These are phyloP conservation scores for Coriolopsis trogii DNA, from an alignment of 1,284 basidiomycete species.

Conservation along the genomic window DNA sequence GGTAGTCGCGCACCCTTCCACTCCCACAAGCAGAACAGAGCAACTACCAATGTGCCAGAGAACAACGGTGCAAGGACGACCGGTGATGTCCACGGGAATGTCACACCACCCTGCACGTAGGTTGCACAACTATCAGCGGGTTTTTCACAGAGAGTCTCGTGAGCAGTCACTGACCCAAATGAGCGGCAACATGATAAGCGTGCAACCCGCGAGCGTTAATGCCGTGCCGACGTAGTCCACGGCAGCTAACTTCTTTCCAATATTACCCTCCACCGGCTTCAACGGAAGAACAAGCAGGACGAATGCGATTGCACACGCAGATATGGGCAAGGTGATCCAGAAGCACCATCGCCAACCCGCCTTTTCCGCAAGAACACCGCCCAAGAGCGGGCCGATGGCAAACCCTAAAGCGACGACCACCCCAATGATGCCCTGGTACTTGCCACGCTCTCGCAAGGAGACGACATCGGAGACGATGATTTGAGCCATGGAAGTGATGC, in stretches of 20 bases:
- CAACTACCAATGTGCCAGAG: constrained; percentile 56
- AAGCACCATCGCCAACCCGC: constrained; percentile 70
- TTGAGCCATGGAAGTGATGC: constrained; percentile 66
- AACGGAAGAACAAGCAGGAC: constrained; percentile 68
- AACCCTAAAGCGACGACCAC: constrained; percentile 53
- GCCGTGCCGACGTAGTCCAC: constrained; percentile 68
- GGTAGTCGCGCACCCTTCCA: constrained; percentile 70
- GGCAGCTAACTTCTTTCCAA: constrained; percentile 65
- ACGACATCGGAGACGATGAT: constrained; percentile 70
- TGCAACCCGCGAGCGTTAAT: constrained; percentile 63
- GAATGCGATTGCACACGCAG: constrained; percentile 52
- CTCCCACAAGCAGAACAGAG: constrained; percentile 72
- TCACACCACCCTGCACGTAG: constrained; percentile 58
- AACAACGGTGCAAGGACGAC: constrained; percentile 64
- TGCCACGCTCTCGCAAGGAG: constrained; percentile 60
- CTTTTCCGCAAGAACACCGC: constrained; percentile 59
- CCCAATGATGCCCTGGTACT: constrained; percentile 67
- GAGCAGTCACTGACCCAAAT: constrained; percentile 71
- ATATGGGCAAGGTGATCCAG: constrained; percentile 69
- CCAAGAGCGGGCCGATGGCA: constrained; percentile 59
- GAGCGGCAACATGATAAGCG: constrained; percentile 67
- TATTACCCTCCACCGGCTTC: constrained; percentile 62
- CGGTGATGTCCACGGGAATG: constrained; percentile 69
- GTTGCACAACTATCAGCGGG: neutral
- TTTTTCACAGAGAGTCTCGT: neutral